Evolutionary conservation across 2,329 filamentous ascomycete genomes (phyloP), one percentile per base, ranked within the genome.

Genomic region (Acrocalymma vagum): DNA sequence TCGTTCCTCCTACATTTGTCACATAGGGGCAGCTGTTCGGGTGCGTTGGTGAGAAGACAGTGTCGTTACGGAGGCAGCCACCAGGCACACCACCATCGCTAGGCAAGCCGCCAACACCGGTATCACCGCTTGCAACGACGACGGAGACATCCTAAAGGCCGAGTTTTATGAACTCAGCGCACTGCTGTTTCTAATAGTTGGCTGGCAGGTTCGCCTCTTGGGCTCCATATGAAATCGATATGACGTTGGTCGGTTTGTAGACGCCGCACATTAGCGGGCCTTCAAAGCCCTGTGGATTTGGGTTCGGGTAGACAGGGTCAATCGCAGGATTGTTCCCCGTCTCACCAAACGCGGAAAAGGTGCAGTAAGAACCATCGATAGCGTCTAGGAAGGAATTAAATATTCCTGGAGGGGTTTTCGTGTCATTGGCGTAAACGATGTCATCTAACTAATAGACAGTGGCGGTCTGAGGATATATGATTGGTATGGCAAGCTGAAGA

Each of bases 201-300:
- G 72, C 63, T 0, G 81, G 80, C 14, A 83, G 69, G 15, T 78
- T 77, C 5, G 67, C 64, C 62, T 85, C 81, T 28, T 76, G 72
- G 27, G 76, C 76, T 30, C 79, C 79, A 57, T 83, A 83, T 3
- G 76, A 80, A 50, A 84, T 78, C 24, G 73, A 76, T 45, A 82
- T 74, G 6, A 83, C 80, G 47, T 82, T 80, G 8, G 80, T 79
- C 3, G 79, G 77, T 51, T 75, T 70, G 66, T 76, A 80, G 14
- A 73, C 70, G 6, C 75, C 76, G 42, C 77, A 78, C 33, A 73
- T 67, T 9, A 71, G 54, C 3, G 62, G 54, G 9, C 76, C 76
- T 36, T 75, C 73, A 63, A 81, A 82, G 6, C 79, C 80, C 9
- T 68, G 73, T n/a, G 65, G 67, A 8, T 60, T 59, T 3, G 70